Conservation (phyloP, 371 early-diverging fungal species). For the Mortierella sp. region DNA sequence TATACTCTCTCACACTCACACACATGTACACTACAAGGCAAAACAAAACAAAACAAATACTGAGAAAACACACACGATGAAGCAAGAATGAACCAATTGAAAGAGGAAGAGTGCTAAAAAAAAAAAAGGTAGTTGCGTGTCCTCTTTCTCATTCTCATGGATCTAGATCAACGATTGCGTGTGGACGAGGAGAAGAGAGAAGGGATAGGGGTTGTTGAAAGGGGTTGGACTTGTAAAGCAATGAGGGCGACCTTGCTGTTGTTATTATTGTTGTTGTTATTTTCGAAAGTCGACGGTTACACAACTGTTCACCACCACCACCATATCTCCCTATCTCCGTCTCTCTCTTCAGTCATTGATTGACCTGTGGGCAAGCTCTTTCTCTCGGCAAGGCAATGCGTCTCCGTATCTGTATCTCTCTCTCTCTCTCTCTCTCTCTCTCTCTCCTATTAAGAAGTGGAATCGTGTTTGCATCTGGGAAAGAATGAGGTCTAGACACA, state of each 20-base stretch:
- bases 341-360: neutral
- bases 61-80: neutral
- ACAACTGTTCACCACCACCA: neutral
- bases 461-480: neutral
- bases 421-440: neutral
- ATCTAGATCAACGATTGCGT: neutral
- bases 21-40: constrained; percentile 4
- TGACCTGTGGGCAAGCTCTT: no score
- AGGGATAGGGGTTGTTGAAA: neutral
- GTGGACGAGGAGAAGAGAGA: no score
- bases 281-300: constrained; percentile 8
- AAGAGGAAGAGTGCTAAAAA: neutral
- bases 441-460: neutral
- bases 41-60: neutral
- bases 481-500: constrained; percentile 2
- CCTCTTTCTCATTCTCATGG: neutral
- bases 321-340: neutral
- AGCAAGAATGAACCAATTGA: neutral
- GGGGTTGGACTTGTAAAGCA: neutral
- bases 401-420: neutral
- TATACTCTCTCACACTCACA: neutral
- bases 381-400: neutral
- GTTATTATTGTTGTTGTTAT: neutral
- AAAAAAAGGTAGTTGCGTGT: neutral
- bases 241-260: neutral